phyloP scores from a whole-genome alignment of 2,329 filamentous ascomycete species.

The Didymella pomorum region DNA sequence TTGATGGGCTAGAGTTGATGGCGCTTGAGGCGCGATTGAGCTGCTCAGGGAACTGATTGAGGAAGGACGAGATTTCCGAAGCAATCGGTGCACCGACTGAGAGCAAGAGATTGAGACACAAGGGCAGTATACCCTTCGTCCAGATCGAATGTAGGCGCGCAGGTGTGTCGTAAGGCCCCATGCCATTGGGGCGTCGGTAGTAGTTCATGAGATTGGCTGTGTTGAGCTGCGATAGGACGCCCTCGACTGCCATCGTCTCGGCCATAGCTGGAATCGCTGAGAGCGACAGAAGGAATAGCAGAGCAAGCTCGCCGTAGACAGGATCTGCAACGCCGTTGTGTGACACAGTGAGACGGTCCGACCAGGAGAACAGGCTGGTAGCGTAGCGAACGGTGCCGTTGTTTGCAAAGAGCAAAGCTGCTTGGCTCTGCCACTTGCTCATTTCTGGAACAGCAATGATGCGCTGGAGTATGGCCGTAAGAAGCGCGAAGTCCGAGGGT shows the following conservation, averaged over 20 bases:
- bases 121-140: slow-evolving; percentile 84
- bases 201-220: slow-evolving; percentile 80
- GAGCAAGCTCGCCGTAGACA: slow-evolving; percentile 89
- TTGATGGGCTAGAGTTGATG: slow-evolving; percentile 64
- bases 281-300: slow-evolving; percentile 87
- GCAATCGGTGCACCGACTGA: slow-evolving; percentile 83
- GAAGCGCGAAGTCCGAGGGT: slow-evolving; percentile 82
- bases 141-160: slow-evolving; percentile 86
- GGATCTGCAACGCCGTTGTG: slow-evolving; percentile 73
- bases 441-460: slow-evolving; percentile 81
- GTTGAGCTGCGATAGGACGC: slow-evolving; percentile 78
- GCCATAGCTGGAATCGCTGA: slow-evolving; percentile 82
- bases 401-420: slow-evolving; percentile 61
- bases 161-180: slow-evolving; percentile 81
- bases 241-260: slow-evolving; percentile 89
- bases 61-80: slow-evolving; percentile 82
- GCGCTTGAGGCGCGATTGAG: slow-evolving; percentile 75
- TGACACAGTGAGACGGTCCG: slow-evolving; percentile 75
- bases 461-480: slow-evolving; percentile 88
- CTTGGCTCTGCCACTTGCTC: slow-evolving; percentile 65
- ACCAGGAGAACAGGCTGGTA: slow-evolving; percentile 90
- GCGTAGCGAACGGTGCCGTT: slow-evolving; percentile 79
- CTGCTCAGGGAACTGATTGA: slow-evolving; percentile 87
- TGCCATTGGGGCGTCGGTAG: slow-evolving; percentile 71
- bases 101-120: slow-evolving; percentile 87